Base-by-base conservation (phyloP, 202 grass and related monocot genomes). In the Elaeis oleifera region DNA sequence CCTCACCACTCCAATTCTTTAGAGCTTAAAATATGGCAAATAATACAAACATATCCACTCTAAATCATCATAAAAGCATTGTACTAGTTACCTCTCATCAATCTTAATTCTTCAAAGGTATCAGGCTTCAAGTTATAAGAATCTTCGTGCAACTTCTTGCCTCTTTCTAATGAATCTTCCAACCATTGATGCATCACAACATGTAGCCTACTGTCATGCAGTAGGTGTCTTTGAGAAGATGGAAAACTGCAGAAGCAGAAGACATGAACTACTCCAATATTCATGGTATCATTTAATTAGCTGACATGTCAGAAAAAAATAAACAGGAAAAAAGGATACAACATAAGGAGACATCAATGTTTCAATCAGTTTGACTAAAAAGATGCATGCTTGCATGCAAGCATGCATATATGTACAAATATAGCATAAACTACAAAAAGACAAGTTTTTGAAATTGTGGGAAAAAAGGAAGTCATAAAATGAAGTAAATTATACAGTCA, bases 141-240 rank as follows among this genome's bases (percentile, higher is more conserved):
- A 24, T 81, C 79, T 80, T 96, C 92, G 75, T 56, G 50, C 32
- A 96, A 63, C 74, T 76, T 89, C 66, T 58, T 86, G 72, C 74
- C 63, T 60, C 71, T 83, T 22, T 78, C 79, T 53, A 97, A 54
- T 52, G 92, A 97, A 91, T 91, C 81, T 63, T 96, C 92, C 62
- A 91, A 53, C 92, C 87, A 97, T 52, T 81, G 80, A 36, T 81
- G 61, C 64, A 59, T 86, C 55, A 97, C 71, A 64, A 97, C 62
- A 76, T 97, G 82, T 58, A 97, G 78, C 68, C 84, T 85, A 70
- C 74, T 91, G 68, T 83, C 76, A 70, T 91, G 92, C 49, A 91
- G 56, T 64, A 88, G 76, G 18, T 73, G 74, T 56, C 76, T 79
- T 54, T 91, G 73, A 69, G 65, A 26, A 77, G 79, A 64, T 61